Evolutionary conservation across 805 yeast genomes (phyloP).

Genomic region (Myxozyma vanderwaltii): DNA sequence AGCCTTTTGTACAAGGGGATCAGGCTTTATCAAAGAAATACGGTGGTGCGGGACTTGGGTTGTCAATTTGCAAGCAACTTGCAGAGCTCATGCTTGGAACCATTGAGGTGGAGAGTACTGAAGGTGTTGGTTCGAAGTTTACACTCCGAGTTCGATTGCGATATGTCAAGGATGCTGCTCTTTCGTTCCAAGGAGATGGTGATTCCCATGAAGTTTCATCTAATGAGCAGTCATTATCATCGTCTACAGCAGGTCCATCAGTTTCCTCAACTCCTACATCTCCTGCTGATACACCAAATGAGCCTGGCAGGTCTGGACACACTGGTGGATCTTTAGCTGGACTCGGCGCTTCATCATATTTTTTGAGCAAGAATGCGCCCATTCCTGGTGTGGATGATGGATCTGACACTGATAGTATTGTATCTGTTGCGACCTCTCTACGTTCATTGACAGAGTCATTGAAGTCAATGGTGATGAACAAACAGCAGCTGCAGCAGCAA

Average conservation of each 20-base stretch:
- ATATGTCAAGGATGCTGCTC: slow-evolving; percentile 57
- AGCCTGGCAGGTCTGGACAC: not conserved
- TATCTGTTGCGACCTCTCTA: slow-evolving; percentile 15
- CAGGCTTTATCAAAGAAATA: slow-evolving; percentile 86
- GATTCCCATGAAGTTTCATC: not conserved
- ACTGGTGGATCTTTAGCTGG: slow-evolving; percentile 22
- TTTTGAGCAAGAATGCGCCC: slow-evolving; percentile 14
- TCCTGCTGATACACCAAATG: not conserved
- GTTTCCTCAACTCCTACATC: not conserved
- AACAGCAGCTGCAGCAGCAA: not conserved
- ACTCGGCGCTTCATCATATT: slow-evolving; percentile 21
- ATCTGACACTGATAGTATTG: slow-evolving; percentile 16
- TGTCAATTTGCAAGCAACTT: slow-evolving; percentile 84
- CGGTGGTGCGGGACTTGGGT: slow-evolving; percentile 96
- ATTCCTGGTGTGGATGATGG: slow-evolving; percentile 6
- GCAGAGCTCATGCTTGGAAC: slow-evolving; percentile 91
- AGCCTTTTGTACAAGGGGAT: slow-evolving; percentile 97
- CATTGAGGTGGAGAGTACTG: slow-evolving; percentile 66
- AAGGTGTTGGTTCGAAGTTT: slow-evolving; percentile 84
- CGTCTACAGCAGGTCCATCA: not conserved
- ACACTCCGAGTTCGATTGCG: slow-evolving; percentile 50
- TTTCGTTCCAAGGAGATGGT: slow-evolving; percentile 9
- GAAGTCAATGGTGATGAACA: not conserved
- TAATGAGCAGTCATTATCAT: not conserved
- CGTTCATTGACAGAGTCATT: slow-evolving; percentile 15